A percentile compares a stretch with the other conserved stretches of the same genome.
Conservation (phyloP, 371 early-diverging fungal species). For the Syncephalastrum sp. region DNA sequence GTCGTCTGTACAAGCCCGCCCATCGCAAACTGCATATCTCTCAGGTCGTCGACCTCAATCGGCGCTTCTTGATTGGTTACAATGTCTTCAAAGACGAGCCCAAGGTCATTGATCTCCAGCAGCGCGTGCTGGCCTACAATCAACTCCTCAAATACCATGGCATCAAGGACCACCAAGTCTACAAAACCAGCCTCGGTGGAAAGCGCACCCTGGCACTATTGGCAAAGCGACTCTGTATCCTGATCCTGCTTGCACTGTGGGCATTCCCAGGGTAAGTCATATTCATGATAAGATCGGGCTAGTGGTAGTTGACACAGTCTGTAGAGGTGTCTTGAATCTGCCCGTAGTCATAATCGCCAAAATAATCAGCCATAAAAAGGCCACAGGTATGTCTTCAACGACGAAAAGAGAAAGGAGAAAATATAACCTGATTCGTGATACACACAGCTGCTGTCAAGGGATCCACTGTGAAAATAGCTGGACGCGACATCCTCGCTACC, state of each 20-base stretch:
- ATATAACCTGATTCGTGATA: neutral
- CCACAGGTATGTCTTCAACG: conserved; percentile 40
- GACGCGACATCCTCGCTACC: conserved; percentile 88
- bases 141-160: conserved; percentile 81
- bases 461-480: conserved; percentile 88
- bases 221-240: conserved; percentile 52
- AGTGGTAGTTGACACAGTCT: neutral
- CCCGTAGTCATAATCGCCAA: conserved; percentile 70
- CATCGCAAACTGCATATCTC: conserved; percentile 79
- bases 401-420: neutral
- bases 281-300: too few relatives aligned
- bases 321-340: conserved; percentile 65
- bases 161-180: conserved; percentile 91
- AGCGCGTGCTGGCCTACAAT: conserved; percentile 83
- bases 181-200: conserved; percentile 66
- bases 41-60: conserved; percentile 79
- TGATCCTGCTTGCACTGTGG: conserved; percentile 63
- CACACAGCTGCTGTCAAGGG: conserved; percentile 71
- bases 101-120: conserved; percentile 62
- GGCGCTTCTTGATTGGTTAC: conserved; percentile 84
- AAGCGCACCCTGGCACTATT: conserved; percentile 64
- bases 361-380: conserved; percentile 68
- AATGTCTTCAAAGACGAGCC: conserved; percentile 71
- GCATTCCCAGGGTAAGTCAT: conserved; percentile 75
- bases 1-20: conserved; percentile 90